Evolutionary conservation across 345 rosid genomes (phyloP).

Genomic region (Nasturtium officinale): DNA sequence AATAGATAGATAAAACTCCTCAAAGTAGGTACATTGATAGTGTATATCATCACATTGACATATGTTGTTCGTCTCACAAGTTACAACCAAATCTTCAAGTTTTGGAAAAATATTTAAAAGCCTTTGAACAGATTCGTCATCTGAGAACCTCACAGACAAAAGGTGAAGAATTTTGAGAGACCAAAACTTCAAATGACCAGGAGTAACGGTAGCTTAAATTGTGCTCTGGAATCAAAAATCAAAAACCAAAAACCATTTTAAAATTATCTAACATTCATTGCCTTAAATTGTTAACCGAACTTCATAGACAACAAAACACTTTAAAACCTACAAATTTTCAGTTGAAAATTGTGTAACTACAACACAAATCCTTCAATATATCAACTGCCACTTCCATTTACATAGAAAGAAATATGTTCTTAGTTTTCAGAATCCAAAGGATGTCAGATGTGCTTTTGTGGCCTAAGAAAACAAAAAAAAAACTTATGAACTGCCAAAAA

Average conservation of each 20-base stretch:
- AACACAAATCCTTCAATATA: constrained; percentile 15
- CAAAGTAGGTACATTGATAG: not conserved
- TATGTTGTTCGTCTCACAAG: not conserved
- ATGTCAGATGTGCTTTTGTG: constrained; percentile 3
- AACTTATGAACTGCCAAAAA: constrained; percentile 2
- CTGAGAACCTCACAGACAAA: not conserved
- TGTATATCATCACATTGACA: not conserved
- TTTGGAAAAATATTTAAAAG: not conserved
- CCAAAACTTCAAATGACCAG: not conserved
- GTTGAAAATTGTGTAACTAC: constrained; percentile 2
- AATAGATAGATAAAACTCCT: not conserved
- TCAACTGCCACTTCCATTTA: constrained; percentile 36
- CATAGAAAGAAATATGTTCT: constrained; percentile 11
- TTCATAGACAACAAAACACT: not conserved
- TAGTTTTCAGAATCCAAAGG: constrained; percentile 15
- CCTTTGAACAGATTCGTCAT: not conserved
- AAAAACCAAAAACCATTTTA: too few species aligned
- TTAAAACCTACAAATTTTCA: not conserved
- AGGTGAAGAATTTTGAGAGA: not conserved
- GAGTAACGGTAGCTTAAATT: too few species aligned
- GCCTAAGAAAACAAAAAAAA: constrained; percentile 17
- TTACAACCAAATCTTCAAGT: constrained; percentile 18
- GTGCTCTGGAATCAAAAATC: too few species aligned
- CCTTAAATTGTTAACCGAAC: too few species aligned
- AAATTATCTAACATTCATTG: too few species aligned